Evolutionary conservation across 176 grass and related monocot species (phyloP).

Genomic region (Hsuehochloa calcarea): DNA sequence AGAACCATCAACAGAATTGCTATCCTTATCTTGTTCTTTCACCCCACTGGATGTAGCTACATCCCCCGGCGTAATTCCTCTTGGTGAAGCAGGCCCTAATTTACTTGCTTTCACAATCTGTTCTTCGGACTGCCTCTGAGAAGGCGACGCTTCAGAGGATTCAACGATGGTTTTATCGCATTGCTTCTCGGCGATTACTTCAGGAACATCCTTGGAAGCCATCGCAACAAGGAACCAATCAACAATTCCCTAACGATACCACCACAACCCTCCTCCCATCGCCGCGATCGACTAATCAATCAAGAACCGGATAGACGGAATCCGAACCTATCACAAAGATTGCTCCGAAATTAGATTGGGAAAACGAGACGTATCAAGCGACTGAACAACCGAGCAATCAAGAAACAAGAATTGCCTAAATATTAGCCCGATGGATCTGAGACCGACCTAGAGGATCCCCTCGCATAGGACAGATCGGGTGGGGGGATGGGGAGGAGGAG

Average conservation of each 20-base stretch:
- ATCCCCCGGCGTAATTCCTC: neutral
- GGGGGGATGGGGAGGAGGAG: neutral
- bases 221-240: neutral
- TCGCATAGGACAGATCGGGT: neutral
- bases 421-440: constrained; percentile 24
- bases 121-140: constrained; percentile 6
- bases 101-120: neutral
- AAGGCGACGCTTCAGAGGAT: neutral
- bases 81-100: neutral
- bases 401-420: constrained; percentile 15
- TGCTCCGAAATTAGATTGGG: neutral
- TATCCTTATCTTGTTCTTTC: constrained; percentile 3
- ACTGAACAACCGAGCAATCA: neutral
- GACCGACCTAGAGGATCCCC: neutral
- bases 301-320: neutral
- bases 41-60: constrained; percentile 8
- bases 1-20: constrained; percentile 19
- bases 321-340: constrained; percentile 18
- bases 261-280: neutral
- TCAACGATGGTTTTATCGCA: neutral
- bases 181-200: constrained; percentile 8
- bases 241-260: neutral
- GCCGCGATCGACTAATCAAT: neutral
- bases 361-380: neutral
- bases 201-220: constrained; percentile 35